These are phyloP conservation scores for Berberis thunbergii DNA, from an alignment of 164 flowering plant species.

Conservation along the genomic window DNA sequence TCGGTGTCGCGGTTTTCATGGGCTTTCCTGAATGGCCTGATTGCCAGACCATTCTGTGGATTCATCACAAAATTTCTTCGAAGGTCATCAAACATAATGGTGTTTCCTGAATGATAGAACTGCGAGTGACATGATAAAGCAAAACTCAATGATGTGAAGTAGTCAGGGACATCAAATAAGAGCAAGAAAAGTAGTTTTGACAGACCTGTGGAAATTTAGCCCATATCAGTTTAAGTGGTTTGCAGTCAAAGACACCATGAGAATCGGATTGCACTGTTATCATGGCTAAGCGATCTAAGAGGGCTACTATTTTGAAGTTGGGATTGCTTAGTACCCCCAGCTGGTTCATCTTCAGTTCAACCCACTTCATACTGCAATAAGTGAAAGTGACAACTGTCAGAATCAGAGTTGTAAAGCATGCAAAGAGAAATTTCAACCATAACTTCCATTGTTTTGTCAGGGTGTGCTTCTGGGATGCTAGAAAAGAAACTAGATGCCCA, in stretches of 20 bases:
- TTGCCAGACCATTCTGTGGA: conserved; percentile 86
- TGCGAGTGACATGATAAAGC: conserved; percentile 17
- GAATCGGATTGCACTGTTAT: conserved; percentile 83
- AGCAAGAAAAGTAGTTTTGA: background rate
- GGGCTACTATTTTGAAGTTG: conserved; percentile 89
- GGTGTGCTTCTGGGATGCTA: too few relatives aligned
- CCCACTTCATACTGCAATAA: conserved; percentile 90
- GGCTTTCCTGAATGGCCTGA: conserved; percentile 84
- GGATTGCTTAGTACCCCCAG: conserved; percentile 93
- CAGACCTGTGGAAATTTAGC: conserved; percentile 79
- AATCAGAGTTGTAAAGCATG: background rate
- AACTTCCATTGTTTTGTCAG: background rate
- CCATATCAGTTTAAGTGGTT: conserved; percentile 97
- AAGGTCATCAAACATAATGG: conserved; percentile 95
- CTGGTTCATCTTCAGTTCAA: conserved; percentile 91
- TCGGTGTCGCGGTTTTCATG: conserved; percentile 69
- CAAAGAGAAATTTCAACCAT: background rate
- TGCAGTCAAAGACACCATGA: conserved; percentile 90
- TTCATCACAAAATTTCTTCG: conserved; percentile 95
- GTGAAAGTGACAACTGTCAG: conserved; percentile 5
- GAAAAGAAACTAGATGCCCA: too few relatives aligned
- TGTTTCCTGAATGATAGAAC: conserved; percentile 76
- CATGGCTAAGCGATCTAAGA: conserved; percentile 91
- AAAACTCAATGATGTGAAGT: too few relatives aligned
- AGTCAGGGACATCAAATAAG: background rate